A percentile compares a stretch with the other conserved stretches of the same genome.
These are phyloP conservation scores for Porcisia deanei DNA, from an alignment of 208 protist species.

Conservation along the genomic window DNA sequence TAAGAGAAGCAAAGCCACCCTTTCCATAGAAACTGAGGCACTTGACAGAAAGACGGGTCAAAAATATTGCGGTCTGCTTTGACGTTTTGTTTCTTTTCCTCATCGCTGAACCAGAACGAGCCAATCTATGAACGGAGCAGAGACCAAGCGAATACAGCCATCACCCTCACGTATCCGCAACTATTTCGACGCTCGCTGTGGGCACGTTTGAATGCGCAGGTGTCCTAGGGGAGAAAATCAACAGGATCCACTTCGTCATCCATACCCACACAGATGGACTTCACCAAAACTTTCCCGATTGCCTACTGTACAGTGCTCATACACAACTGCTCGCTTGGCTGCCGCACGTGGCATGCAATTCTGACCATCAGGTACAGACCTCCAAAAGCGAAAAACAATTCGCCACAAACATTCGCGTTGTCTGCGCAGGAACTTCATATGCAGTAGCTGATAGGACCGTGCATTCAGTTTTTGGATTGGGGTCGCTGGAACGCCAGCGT, in stretches of 20 bases:
- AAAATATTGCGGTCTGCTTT: not conserved
- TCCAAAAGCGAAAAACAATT: not conserved
- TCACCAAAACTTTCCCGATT: not conserved
- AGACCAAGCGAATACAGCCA: not conserved
- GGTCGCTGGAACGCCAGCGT: slow-evolving; percentile 49
- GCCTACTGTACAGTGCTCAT: not conserved
- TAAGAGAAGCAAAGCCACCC: not conserved
- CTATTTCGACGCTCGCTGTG: not conserved
- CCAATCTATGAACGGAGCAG: not conserved
- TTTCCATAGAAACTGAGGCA: not conserved
- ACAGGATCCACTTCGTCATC: not conserved
- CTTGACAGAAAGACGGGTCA: not conserved
- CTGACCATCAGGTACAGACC: not conserved
- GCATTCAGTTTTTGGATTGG: slow-evolving; percentile 42
- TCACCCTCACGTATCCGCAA: not conserved
- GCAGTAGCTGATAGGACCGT: slow-evolving; percentile 38
- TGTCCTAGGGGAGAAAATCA: not conserved
- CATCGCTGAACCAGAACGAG: not conserved
- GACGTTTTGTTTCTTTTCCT: not conserved
- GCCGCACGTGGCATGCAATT: not conserved
- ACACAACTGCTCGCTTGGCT: not conserved
- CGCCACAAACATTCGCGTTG: slow-evolving; percentile 1
- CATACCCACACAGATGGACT: not conserved
- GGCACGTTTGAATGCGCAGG: not conserved
- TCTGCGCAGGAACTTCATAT: slow-evolving; percentile 44